phyloP scores from a whole-genome alignment of 139 green algal species.

The Coccomyxa sp. region DNA sequence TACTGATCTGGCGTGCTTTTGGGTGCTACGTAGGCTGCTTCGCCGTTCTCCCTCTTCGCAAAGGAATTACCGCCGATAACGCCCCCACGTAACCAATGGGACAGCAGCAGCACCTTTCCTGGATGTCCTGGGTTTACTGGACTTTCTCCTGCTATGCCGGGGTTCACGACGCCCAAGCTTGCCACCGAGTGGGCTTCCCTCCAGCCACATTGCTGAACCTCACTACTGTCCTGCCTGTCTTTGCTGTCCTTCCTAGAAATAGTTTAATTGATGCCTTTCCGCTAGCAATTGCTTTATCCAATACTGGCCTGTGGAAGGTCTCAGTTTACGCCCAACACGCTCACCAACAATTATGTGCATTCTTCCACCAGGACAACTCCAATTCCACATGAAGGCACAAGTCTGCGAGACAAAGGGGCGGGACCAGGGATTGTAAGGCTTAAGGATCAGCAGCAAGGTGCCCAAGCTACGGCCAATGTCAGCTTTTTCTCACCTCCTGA shows the following conservation, averaged over 20 bases:
- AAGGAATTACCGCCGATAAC: conserved; percentile 3
- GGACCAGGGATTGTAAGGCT: too few species aligned
- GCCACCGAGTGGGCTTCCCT: background rate
- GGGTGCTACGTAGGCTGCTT: background rate
- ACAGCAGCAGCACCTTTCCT: background rate
- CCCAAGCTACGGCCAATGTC: too few species aligned
- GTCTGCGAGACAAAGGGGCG: too few species aligned
- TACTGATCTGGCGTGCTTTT: too few species aligned
- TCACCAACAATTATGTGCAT: too few species aligned
- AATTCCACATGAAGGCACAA: too few species aligned
- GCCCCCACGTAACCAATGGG: background rate
- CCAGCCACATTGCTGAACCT: background rate
- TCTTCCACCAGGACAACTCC: too few species aligned
- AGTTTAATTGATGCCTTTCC: background rate
- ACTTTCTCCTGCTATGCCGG: background rate
- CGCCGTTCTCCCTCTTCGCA: conserved; percentile 2
- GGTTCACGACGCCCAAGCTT: background rate
- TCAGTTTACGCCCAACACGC: background rate
- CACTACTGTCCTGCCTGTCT: background rate
- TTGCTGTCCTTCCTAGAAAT: background rate
- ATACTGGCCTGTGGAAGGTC: background rate
- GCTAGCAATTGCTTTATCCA: background rate
- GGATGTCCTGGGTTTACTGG: background rate
- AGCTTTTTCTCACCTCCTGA: too few species aligned
- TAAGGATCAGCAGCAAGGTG: too few species aligned